Percentiles rank a stretch among this genome's conserved stretches.
phyloP scores from a whole-genome alignment of 2,329 filamentous ascomycete genomes.

The Stachybotrys elegans region DNA sequence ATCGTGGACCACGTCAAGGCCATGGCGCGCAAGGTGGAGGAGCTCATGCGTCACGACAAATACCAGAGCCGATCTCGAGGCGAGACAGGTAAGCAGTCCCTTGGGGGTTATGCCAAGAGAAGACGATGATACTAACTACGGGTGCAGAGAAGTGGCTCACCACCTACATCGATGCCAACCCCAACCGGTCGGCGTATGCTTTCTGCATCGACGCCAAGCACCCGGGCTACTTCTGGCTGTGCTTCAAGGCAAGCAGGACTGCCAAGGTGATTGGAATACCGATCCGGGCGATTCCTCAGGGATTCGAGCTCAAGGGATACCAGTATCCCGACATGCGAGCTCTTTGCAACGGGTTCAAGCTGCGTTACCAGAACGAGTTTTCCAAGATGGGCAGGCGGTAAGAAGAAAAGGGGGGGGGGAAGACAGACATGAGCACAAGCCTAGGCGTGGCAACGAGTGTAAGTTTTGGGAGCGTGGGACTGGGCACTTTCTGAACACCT shows the following conservation, averaged over 20 bases:
- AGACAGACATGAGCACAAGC: too few relatives aligned
- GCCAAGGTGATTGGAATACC: constrained; percentile 73
- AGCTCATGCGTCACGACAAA: constrained; percentile 92
- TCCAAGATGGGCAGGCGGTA: constrained; percentile 49
- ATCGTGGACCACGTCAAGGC: constrained; percentile 97
- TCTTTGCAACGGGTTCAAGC: constrained; percentile 95
- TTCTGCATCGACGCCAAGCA: constrained; percentile 93
- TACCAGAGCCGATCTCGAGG: constrained; percentile 77
- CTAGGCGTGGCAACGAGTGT: too few relatives aligned
- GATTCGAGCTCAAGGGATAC: constrained; percentile 83
- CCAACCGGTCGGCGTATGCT: constrained; percentile 85
- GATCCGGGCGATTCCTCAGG: constrained; percentile 88
- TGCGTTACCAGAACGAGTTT: constrained; percentile 64
- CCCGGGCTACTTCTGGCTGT: constrained; percentile 91
- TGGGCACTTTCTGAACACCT: too few relatives aligned
- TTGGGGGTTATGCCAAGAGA: not conserved
- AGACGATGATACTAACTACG: constrained; percentile 13
- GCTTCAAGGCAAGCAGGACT: constrained; percentile 84
- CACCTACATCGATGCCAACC: constrained; percentile 94
- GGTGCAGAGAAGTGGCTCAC: constrained; percentile 83
- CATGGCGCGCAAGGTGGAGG: constrained; percentile 96
- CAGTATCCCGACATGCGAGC: constrained; percentile 93
- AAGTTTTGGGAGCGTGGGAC: too few relatives aligned
- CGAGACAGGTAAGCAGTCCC: constrained; percentile 74
- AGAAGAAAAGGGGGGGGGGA: constrained; percentile 1